phyloP scores from a whole-genome alignment of 768 basidiomycete genomes.

The Pisolithus marmoratus region DNA sequence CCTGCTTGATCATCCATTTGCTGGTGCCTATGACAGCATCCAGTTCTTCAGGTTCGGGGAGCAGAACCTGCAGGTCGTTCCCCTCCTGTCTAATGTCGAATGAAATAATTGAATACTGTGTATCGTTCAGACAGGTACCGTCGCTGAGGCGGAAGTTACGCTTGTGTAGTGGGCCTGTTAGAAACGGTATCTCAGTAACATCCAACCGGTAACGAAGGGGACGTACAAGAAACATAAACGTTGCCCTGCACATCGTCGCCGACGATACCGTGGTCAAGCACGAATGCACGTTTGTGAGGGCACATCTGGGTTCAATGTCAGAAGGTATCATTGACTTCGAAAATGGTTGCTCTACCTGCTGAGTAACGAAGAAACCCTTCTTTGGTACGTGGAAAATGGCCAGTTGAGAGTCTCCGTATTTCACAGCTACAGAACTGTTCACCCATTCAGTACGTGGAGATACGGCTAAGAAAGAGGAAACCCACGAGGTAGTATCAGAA shows the following conservation, averaged over 20 bases:
- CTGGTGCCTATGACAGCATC: constrained; percentile 58
- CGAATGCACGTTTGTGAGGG: constrained; percentile 55
- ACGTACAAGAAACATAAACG: constrained; percentile 45
- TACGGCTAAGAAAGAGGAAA: constrained; percentile 3
- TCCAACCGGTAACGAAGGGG: neutral
- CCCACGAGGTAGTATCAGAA: constrained; percentile 43
- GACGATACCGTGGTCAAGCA: constrained; percentile 64
- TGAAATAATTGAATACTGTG: constrained; percentile 51
- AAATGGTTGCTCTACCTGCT: constrained; percentile 44
- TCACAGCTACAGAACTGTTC: constrained; percentile 42
- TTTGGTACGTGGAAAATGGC: constrained; percentile 62
- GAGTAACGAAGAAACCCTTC: constrained; percentile 57
- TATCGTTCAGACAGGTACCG: constrained; percentile 56
- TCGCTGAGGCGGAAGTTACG: constrained; percentile 53
- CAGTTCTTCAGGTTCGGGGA: constrained; percentile 46
- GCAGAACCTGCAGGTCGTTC: constrained; percentile 42
- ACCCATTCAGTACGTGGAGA: neutral
- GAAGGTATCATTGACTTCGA: neutral
- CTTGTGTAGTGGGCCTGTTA: constrained; percentile 56
- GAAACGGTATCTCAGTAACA: neutral
- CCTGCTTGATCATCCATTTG: constrained; percentile 58
- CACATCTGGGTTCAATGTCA: constrained; percentile 29
- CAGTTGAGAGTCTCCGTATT: constrained; percentile 61
- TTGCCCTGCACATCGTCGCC: constrained; percentile 56
- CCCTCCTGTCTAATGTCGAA: constrained; percentile 51